Conservation (phyloP, 2,329 filamentous ascomycete species). For the Colletotrichum coccodes region DNA sequence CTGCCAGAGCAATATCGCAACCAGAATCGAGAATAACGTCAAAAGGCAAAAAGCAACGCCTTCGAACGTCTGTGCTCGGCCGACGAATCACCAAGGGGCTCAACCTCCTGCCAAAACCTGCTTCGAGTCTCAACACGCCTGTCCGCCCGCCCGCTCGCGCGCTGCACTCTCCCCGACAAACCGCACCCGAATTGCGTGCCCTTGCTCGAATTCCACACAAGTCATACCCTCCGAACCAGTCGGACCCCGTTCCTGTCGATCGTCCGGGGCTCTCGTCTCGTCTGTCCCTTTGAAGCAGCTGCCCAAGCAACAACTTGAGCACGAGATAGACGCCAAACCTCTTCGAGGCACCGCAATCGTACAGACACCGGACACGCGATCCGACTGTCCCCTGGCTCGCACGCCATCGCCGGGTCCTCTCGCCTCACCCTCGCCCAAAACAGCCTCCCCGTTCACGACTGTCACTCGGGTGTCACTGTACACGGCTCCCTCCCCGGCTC, state of each 20-base stretch:
- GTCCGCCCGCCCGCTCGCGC: not conserved
- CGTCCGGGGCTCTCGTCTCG: slow-evolving; percentile 22
- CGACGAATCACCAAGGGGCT: slow-evolving; percentile 12
- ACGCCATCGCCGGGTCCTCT: slow-evolving; percentile 33
- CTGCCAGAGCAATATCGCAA: not conserved
- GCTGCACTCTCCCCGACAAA: slow-evolving; percentile 6
- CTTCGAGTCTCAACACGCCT: slow-evolving; percentile 1
- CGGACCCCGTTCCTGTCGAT: slow-evolving; percentile 29
- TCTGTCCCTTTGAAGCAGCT: not conserved
- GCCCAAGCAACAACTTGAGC: not conserved
- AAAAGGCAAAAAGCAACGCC: slow-evolving; percentile 10
- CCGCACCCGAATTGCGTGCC: slow-evolving; percentile 13
- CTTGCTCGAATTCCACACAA: slow-evolving; percentile 11
- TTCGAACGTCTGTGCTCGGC: not conserved
- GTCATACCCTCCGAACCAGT: slow-evolving; percentile 10
- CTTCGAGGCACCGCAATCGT: not conserved
- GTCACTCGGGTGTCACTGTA: slow-evolving; percentile 24
- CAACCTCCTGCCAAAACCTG: slow-evolving; percentile 29
- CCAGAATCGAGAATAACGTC: not conserved
- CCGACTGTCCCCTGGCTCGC: slow-evolving; percentile 30
- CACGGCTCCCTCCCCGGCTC: not conserved
- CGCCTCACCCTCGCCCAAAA: slow-evolving; percentile 29
- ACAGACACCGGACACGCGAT: not conserved
- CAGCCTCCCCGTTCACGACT: slow-evolving; percentile 1
- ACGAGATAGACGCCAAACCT: slow-evolving; percentile 2